Conservation (phyloP, 2,329 filamentous ascomycete genomes). For the Fonsecaea erecta region DNA sequence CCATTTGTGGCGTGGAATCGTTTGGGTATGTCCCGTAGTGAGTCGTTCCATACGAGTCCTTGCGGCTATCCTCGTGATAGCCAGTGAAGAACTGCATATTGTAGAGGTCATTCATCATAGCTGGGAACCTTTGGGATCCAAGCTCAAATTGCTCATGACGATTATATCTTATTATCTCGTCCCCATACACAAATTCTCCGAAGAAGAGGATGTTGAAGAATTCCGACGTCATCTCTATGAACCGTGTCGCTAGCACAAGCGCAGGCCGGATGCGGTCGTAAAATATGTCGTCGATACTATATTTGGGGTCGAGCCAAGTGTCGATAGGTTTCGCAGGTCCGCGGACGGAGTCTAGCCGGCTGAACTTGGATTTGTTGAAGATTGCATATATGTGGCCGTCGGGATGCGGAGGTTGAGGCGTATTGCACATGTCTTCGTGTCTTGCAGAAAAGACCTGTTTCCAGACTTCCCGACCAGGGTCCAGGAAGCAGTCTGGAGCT, state of each 20-base stretch:
- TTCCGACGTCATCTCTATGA: conserved; percentile 2
- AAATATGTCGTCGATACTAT: conserved; percentile 20
- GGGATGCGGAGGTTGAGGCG: background rate
- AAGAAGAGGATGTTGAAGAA: conserved; percentile 15
- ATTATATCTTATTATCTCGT: background rate
- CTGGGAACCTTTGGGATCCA: background rate
- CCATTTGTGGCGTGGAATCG: background rate
- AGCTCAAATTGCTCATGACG: background rate
- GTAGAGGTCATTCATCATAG: background rate
- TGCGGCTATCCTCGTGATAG: background rate
- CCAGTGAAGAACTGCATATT: conserved; percentile 13
- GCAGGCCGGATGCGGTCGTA: conserved; percentile 16
- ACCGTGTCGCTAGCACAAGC: conserved; percentile 14
- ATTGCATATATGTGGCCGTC: background rate
- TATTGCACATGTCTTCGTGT: background rate
- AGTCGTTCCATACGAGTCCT: background rate
- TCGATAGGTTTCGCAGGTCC: background rate
- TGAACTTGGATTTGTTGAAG: conserved; percentile 6
- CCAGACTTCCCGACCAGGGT: background rate
- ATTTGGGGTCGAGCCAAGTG: background rate
- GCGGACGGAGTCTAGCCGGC: background rate
- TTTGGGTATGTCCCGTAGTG: background rate
- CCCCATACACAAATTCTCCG: background rate
- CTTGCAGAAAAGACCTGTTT: background rate
- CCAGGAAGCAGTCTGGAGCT: background rate